Base-by-base conservation (phyloP, 2,329 filamentous ascomycete genomes). In the Aciculosporium take region DNA sequence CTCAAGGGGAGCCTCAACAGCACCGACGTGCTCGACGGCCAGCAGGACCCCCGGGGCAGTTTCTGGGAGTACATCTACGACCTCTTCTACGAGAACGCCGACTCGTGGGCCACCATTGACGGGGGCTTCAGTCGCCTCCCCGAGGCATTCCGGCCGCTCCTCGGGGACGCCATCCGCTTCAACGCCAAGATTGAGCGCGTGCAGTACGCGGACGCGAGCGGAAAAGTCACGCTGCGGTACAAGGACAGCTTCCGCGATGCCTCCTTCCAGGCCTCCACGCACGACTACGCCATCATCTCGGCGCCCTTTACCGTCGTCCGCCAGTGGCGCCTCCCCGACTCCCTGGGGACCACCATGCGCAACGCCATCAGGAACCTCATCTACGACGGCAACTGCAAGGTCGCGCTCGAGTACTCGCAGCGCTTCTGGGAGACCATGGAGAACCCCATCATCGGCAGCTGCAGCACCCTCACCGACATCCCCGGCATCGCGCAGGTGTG, bases 231-330 rank as follows among this genome's bases (percentile, higher is more conserved):
- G 1, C 63, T 84, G 2, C 64, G 71, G 18, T 81, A 73, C 69
- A 68, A 71, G 43, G 46, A 63, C 44, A 59, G 64, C 32, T 63
- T 58, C 48, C 66, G 53, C 36, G 57, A 59, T 28, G 42, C 49
- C 17, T 49, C 50, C 46, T 60, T 67, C 53, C 45, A 72, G 38
- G 68, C 61, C 34, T 63, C 68, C 21, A 65, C 68, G 2, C 80
- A 74, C 51, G 79, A 84, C 58, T 83, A 83, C 53, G 71, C 75
- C 23, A 63, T 84, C n/a, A 66, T 84, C 6, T 66, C 76, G 0
- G 69, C 71, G 0, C 79, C 79, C 0, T 82, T 84, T 57, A 70
- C 72, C 36, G 71, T 76, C 40, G 72, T 82, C 31, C 67, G 77
- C 27, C 66, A 72, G 20, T 81, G 77, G 75, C 62, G 71, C 5